Evolutionary conservation across 106 monocot species (phyloP).

Genomic region (Hemerocallis citrina): DNA sequence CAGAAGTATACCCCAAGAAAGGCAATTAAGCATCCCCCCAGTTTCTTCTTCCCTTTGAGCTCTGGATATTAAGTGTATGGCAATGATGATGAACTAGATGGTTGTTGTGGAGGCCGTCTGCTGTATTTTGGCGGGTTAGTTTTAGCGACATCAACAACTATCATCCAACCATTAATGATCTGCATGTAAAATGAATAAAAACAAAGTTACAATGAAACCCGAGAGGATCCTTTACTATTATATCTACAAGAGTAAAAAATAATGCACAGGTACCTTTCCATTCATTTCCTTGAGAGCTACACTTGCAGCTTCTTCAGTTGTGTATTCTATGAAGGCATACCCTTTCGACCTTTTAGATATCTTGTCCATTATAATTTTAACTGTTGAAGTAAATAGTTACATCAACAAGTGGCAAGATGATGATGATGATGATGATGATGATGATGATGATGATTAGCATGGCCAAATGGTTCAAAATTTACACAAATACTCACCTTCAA

Average conservation of each 20-base stretch:
- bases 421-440: background rate
- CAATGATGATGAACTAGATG: conserved; percentile 8
- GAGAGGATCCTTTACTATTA: background rate
- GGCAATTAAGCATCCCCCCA: too few relatives aligned
- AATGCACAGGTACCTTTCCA: conserved; percentile 56
- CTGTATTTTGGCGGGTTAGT: conserved; percentile 38
- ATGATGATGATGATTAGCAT: too few relatives aligned
- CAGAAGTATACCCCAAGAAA: too few relatives aligned
- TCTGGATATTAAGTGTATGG: too few relatives aligned
- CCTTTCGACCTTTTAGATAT: conserved; percentile 98
- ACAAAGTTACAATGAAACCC: background rate
- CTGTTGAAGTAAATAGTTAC: conserved; percentile 22
- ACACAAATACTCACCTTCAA: conserved; percentile 57
- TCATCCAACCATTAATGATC: conserved; percentile 99
- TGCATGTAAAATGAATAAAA: conserved; percentile 18
- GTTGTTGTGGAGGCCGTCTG: conserved; percentile 9
- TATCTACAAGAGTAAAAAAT: background rate
- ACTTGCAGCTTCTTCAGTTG: conserved; percentile 75
- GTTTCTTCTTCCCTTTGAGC: too few relatives aligned
- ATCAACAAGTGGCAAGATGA: background rate
- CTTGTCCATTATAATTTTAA: conserved; percentile 94
- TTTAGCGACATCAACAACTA: conserved; percentile 89
- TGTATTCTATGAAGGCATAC: conserved; percentile 94
- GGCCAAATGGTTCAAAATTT: background rate
- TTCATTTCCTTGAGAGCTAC: conserved; percentile 96